Evolutionary conservation across 768 basidiomycete species (phyloP), one percentile per base, ranked within the genome.

Genomic region (Mycena floridula): DNA sequence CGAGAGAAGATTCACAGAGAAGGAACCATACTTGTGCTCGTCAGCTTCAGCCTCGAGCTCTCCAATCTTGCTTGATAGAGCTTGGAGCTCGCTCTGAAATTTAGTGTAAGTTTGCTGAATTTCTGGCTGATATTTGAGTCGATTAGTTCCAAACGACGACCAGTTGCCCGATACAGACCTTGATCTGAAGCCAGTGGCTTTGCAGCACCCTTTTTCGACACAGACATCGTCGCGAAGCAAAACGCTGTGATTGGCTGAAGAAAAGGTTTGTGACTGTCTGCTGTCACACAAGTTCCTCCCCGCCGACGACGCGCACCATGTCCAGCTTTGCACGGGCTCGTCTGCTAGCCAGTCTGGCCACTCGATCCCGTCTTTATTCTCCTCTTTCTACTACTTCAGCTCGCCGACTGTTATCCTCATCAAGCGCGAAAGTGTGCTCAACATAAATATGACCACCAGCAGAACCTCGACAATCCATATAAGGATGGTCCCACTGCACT

Each of bases 11-110:
- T n/a, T n/a, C n/a, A n/a, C n/a, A n/a, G n/a, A n/a, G n/a, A n/a
- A n/a, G n/a, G n/a, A n/a, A n/a, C n/a, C 83, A 52, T 50, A 93
- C 95, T 76, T 74, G 62, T 99, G 93, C 60, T 99, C 96, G 50
- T 99, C 96, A 16, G 90, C 81, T 57, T 99, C 96, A 52, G 85
- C 81, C 62, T 99, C 96, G 25, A 99, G 74, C 64, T 99, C 96
- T 49, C 89, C 89, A 54, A 98, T 94, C 68, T 98, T 98, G 51
- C 83, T 79, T 27, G 92, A 91, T 22, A 98, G 67, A n/a, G 82
- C 77, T 62, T 94, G 91, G 23, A 98, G 69, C 40, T 98, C 95
- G 65, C 77, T 88, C 63, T 94, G 88, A 56, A 86, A 74, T 46
- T 83, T 80, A 50, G 82, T 73, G 58, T 89, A 95, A 35, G 72